Base-by-base conservation (phyloP, 805 yeast genomes). In the Suhomyces xylopsoci region DNA sequence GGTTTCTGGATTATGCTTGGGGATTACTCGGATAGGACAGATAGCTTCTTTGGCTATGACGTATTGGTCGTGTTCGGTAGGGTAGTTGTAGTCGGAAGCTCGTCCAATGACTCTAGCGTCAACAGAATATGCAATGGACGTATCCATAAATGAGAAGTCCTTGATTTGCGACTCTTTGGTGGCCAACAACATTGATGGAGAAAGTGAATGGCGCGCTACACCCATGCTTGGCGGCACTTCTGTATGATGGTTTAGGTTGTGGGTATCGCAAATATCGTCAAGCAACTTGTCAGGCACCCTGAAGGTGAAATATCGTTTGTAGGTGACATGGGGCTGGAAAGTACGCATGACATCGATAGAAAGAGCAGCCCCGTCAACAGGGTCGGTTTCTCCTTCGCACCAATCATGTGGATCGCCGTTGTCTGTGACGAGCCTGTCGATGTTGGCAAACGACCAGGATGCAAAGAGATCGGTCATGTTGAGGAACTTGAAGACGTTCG, bases 321-420 rank as follows among this genome's bases (percentile, higher is more conserved):
- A 75, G 5, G 72, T 73, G 24, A 67, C 61, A 14, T 64, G 61
- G 1, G 79, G 78, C 56, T 71, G 65, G 50, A 75, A 72, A 20
- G 61, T 58, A 19, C 76, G 60, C 55, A 69, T 69, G 22, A 74
- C 68, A 50, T 66, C 77, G 45, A 75, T 62, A 1, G 78, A 58
- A 10, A 75, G 60, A 3, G 58, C 49, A 0, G 78, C 65, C 52
- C 66, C 63, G 57, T 75, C 79, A 49, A 60, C 63, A 3, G 79
- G 77, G 53, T 75, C 79, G 0, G 69, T 69, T 51, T 75, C 79
- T 1, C 78, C 78, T 26, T 66, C 72, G 57, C 80, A 75, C 80
- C 80, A 75, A 62, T 62, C 58, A 62, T 59, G 64, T 3, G 69
- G 67, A 41, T 68, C 65, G 3, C 68, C 61, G 44, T 65, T 62